Conservation (phyloP, 192 early-diverging fungal genomes). For the Coemansia sp. region DNA sequence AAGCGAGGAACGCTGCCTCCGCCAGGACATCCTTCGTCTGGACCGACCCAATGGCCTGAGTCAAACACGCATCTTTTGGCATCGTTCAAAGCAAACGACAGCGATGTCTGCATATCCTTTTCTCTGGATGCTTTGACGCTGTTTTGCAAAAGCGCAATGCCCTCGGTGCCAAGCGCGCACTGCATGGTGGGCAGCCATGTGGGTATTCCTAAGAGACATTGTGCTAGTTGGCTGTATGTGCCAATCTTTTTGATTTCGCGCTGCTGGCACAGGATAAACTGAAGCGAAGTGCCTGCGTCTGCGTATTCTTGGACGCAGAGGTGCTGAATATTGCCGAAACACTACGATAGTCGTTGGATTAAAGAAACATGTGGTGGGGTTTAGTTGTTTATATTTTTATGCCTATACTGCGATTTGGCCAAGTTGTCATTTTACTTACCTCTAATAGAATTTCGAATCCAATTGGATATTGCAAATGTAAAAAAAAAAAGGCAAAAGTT, state of each 20-base stretch:
- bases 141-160: conserved; percentile 28
- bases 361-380: background rate
- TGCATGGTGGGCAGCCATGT: conserved; percentile 18
- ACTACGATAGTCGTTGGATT: conserved; percentile 25
- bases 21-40: conserved; percentile 48
- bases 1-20: conserved; percentile 37
- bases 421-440: conserved; percentile 5
- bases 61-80: conserved; percentile 38
- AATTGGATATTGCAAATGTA: background rate
- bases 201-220: conserved; percentile 25
- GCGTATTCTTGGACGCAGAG: conserved; percentile 51
- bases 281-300: conserved; percentile 27
- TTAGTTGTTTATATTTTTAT: conserved; percentile 1
- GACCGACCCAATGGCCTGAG: conserved; percentile 37
- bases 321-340: conserved; percentile 51
- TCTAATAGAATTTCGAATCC: conserved; percentile 3
- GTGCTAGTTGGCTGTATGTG: conserved; percentile 27
- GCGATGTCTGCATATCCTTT: conserved; percentile 19
- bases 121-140: conserved; percentile 17
- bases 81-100: conserved; percentile 45
- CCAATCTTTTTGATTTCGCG: conserved; percentile 29
- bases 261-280: conserved; percentile 45
- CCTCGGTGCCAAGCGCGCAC: conserved; percentile 35
- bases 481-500: background rate
- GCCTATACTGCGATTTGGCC: background rate